phyloP scores from a whole-genome alignment of 2,329 filamentous ascomycete genomes.

The Nemania sp. region DNA sequence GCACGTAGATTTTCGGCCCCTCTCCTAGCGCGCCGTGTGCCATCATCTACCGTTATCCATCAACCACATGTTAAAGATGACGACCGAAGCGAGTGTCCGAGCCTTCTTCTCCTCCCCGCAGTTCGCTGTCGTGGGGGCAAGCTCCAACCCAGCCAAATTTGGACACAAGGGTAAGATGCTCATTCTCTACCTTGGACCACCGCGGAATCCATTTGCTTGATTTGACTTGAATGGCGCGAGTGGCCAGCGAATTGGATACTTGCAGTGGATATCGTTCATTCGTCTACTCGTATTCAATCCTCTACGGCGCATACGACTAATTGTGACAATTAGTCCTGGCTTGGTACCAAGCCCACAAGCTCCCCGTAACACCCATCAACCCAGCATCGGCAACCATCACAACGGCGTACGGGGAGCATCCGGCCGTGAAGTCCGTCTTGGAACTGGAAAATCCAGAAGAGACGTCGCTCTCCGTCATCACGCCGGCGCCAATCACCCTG shows the following conservation, averaged over 20 bases:
- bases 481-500: slow-evolving; percentile 77
- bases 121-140: slow-evolving; percentile 90
- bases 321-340: slow-evolving; percentile 66
- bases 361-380: slow-evolving; percentile 84
- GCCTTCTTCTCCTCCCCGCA: slow-evolving; percentile 78
- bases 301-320: too few species aligned
- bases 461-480: slow-evolving; percentile 84
- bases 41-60: background rate
- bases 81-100: slow-evolving; percentile 71
- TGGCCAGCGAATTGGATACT: too few species aligned
- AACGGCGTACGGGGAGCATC: slow-evolving; percentile 60
- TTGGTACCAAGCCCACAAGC: slow-evolving; percentile 80
- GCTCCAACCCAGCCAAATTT: slow-evolving; percentile 80
- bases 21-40: background rate
- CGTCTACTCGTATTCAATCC: too few species aligned
- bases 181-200: too few species aligned
- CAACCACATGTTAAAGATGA: slow-evolving; percentile 46
- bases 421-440: slow-evolving; percentile 67
- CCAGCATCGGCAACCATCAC: slow-evolving; percentile 67
- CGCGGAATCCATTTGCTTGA: too few species aligned
- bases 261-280: too few species aligned
- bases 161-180: slow-evolving; percentile 76
- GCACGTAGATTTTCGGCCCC: background rate
- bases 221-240: too few species aligned
- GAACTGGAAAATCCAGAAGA: slow-evolving; percentile 67